A percentile compares a stretch with the other conserved stretches of the same genome.
Conservation (phyloP, 2,329 filamentous ascomycete genomes). For the Diaporthe velutina region DNA sequence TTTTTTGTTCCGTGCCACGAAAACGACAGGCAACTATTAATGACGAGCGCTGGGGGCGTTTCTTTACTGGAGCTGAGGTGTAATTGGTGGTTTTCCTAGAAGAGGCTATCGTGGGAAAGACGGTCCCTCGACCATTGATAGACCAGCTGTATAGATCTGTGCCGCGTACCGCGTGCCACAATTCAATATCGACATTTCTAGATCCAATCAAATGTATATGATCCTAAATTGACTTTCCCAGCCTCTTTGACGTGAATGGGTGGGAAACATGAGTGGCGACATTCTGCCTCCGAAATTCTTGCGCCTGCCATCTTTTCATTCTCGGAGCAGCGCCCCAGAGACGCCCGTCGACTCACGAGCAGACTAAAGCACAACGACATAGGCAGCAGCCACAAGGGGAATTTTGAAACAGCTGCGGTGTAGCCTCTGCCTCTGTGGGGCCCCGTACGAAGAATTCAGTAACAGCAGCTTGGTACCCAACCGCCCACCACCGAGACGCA, state of each 20-base stretch:
- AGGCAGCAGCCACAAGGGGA: neutral
- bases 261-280: too few species aligned
- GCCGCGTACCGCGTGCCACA: neutral
- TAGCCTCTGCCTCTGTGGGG: neutral
- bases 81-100: constrained; percentile 1
- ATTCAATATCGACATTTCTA: neutral
- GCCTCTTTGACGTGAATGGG: neutral
- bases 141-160: constrained; percentile 14
- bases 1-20: neutral
- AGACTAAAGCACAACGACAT: neutral
- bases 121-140: constrained; percentile 13
- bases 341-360: neutral
- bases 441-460: neutral
- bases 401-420: neutral
- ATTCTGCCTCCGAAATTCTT: neutral
- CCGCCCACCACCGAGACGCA: neutral
- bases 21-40: constrained; percentile 6
- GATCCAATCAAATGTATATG: neutral
- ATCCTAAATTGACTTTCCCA: neutral
- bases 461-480: constrained; percentile 8
- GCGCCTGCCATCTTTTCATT: neutral
- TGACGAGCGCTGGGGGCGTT: constrained; percentile 10
- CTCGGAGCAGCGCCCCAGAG: neutral
- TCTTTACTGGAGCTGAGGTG: constrained; percentile 14
- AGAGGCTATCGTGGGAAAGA: neutral